These are phyloP conservation scores for Naumovozyma baii DNA, from an alignment of 805 yeast genomes.

Conservation along the genomic window DNA sequence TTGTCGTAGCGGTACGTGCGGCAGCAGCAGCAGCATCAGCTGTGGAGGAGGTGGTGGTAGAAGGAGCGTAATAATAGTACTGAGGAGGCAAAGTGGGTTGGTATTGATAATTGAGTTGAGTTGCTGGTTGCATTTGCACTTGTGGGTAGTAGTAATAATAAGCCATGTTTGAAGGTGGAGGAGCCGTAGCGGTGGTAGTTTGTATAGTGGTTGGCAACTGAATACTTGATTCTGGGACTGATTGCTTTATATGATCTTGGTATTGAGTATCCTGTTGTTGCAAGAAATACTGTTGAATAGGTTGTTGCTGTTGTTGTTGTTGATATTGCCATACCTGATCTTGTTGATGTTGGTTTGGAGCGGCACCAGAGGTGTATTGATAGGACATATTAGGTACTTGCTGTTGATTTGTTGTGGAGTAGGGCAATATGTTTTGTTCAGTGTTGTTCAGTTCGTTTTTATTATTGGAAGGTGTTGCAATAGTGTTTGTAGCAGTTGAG, in stretches of 20 bases:
- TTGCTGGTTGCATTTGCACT: neutral
- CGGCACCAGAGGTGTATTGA: no score
- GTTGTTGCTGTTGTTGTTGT: conserved; percentile 6
- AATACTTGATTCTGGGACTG: neutral
- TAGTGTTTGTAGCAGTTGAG: conserved; percentile 2
- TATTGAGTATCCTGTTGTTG: neutral
- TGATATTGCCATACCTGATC: conserved; percentile 5
- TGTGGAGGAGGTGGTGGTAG: no score
- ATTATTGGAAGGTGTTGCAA: neutral
- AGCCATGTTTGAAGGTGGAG: neutral
- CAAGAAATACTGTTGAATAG: conserved; percentile 1
- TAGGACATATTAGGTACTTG: neutral
- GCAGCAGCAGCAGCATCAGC: no score
- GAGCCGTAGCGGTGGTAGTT: neutral
- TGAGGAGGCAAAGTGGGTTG: conserved; percentile 2
- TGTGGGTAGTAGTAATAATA: neutral
- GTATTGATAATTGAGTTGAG: conserved; percentile 1
- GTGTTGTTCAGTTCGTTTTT: neutral
- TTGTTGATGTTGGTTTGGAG: conserved; percentile 1
- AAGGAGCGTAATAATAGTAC: conserved; percentile 1
- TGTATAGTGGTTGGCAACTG: neutral
- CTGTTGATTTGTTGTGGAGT: neutral
- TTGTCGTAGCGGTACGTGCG: no score
- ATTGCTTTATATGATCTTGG: neutral
- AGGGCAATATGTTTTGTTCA: neutral